These are phyloP conservation scores for Globisporangium solare DNA, from an alignment of 352 stramenopile species.

Conservation along the genomic window DNA sequence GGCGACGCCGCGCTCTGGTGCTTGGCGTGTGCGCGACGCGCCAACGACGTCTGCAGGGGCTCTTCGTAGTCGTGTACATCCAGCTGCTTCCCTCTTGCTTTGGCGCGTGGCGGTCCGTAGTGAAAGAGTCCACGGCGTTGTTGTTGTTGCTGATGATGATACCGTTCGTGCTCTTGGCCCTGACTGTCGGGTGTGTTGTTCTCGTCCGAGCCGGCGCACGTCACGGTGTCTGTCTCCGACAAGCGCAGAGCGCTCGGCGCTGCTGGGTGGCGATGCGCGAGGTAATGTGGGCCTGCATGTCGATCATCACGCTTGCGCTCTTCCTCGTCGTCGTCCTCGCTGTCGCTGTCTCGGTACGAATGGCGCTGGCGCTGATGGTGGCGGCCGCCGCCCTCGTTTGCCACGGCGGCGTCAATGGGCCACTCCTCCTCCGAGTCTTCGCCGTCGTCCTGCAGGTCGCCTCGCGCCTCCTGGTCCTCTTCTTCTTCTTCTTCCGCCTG, in stretches of 20 bases:
- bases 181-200: conserved; percentile 24
- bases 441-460: background rate
- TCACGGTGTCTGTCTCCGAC: conserved; percentile 15
- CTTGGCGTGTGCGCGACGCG: background rate
- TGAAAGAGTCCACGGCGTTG: conserved; percentile 4
- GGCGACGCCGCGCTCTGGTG: background rate
- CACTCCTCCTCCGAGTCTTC: conserved; percentile 1
- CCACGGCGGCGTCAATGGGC: background rate
- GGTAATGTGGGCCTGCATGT: background rate
- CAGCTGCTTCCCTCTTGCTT: conserved; percentile 4
- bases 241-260: conserved; percentile 5
- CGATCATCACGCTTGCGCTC: background rate
- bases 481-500: conserved; percentile 4
- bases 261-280: conserved; percentile 2
- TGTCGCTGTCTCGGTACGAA: background rate
- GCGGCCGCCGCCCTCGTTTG: background rate
- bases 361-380: background rate
- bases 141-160: conserved; percentile 4
- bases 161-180: conserved; percentile 16
- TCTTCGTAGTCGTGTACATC: background rate
- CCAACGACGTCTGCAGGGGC: background rate
- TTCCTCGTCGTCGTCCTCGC: background rate
- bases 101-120: background rate
- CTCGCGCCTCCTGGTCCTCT: background rate
- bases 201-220: conserved; percentile 21